These are phyloP conservation scores for Gastrolobium villosum DNA, from an alignment of 306 rosid genomes.

Conservation along the genomic window DNA sequence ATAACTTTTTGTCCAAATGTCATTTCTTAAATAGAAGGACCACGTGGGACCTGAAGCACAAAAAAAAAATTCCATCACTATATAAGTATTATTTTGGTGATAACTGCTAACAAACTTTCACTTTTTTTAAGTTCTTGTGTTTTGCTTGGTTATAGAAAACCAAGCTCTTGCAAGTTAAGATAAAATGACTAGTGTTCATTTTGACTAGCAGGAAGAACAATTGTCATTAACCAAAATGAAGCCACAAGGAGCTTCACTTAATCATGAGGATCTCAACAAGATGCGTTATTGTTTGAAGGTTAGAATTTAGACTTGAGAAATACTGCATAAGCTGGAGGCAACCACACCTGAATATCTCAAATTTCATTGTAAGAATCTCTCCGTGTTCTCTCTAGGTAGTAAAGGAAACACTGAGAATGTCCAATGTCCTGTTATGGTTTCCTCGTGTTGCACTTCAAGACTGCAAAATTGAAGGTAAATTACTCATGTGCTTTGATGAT, in stretches of 20 bases:
- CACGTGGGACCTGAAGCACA: no score
- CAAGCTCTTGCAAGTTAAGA: not conserved
- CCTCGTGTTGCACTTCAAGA: conserved; percentile 76
- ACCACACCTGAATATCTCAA: not conserved
- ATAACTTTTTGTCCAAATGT: no score
- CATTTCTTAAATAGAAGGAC: no score
- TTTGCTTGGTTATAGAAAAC: not conserved
- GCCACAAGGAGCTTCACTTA: conserved; percentile 59
- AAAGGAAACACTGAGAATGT: conserved; percentile 83
- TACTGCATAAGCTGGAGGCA: conserved; percentile 19
- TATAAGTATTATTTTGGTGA: not conserved
- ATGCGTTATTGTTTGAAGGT: conserved; percentile 77
- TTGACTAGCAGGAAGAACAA: conserved; percentile 70
- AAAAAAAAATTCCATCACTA: no score
- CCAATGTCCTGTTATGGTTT: conserved; percentile 76
- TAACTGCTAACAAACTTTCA: no score
- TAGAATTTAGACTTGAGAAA: conserved; percentile 15
- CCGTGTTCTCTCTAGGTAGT: conserved; percentile 59
- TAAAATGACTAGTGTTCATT: conserved; percentile 26
- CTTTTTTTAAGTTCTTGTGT: no score
- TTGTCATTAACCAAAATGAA: conserved; percentile 61
- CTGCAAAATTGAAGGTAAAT: conserved; percentile 70
- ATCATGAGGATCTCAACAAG: conserved; percentile 66
- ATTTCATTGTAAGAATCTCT: conserved; percentile 38
- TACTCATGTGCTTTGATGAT: conserved; percentile 10